A percentile compares a stretch with the other conserved stretches of the same genome.
phyloP scores from a whole-genome alignment of 202 grass and related monocot species.

The Hordeum pubiflorum region DNA sequence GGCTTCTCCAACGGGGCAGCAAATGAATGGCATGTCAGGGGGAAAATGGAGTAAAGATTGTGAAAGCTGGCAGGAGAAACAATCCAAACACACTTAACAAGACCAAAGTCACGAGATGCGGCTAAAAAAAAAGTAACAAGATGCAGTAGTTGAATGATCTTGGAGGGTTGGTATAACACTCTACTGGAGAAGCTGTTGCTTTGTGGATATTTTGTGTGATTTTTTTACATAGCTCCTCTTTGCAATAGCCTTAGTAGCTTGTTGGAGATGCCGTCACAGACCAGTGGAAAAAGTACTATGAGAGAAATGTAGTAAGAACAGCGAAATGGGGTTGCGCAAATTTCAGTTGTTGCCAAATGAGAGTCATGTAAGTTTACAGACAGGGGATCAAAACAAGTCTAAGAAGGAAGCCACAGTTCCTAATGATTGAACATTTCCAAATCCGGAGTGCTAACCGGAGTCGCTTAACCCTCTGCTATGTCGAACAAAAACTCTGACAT shows the following conservation, averaged over 20 bases:
- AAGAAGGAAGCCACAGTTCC: background rate
- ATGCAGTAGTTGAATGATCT: too few species aligned
- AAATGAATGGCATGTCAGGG: too few species aligned
- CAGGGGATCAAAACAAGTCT: background rate
- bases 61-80: too few species aligned
- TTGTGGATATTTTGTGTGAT: too few species aligned
- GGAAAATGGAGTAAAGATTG: too few species aligned
- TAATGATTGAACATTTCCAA: background rate
- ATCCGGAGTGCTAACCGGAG: background rate
- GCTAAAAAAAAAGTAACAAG: too few species aligned
- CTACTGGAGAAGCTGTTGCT: too few species aligned
- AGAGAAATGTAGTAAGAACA: background rate
- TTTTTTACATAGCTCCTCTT: too few species aligned
- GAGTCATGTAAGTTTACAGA: background rate
- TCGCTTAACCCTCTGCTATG: conserved; percentile 36
- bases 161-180: too few species aligned
- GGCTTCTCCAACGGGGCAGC: too few species aligned
- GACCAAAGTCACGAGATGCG: too few species aligned
- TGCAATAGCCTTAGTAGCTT: background rate
- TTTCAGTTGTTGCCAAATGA: background rate
- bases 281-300: background rate
- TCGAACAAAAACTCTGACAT: conserved; percentile 47
- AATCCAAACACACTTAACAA: too few species aligned
- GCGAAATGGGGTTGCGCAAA: background rate
- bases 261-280: background rate